Percentiles rank a stretch among this genome's conserved stretches.
phyloP scores from a whole-genome alignment of 2,329 filamentous ascomycete genomes.

The Metarhizium robertsii region DNA sequence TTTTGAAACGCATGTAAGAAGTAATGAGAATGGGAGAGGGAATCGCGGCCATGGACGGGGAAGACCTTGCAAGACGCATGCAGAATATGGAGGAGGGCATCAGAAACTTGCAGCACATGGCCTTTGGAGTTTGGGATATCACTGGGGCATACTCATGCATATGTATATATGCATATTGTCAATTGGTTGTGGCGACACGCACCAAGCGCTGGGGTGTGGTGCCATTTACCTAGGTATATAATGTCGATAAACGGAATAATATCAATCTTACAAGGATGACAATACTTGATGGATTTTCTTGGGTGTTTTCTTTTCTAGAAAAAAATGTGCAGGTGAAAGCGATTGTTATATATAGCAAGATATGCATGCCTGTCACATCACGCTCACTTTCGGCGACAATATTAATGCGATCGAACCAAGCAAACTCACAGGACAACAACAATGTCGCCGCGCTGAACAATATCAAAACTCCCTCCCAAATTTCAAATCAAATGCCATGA shows the following conservation, averaged over 20 bases:
- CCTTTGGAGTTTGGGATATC: not conserved
- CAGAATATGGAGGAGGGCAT: not conserved
- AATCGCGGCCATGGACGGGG: not conserved
- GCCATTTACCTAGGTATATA: not conserved
- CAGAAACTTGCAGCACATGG: not conserved
- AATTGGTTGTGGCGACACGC: constrained; percentile 4
- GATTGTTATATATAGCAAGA: not conserved
- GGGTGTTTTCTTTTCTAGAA: no score
- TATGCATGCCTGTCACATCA: not conserved
- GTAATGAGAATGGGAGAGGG: not conserved
- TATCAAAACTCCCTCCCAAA: not conserved
- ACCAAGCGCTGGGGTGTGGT: constrained; percentile 12
- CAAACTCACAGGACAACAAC: not conserved
- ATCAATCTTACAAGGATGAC: not conserved
- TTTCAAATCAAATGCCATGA: not conserved
- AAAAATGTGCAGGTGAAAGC: no score
- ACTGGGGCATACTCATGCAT: not conserved
- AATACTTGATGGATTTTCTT: not conserved
- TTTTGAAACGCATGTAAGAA: not conserved
- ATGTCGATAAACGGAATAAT: not conserved
- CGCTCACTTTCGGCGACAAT: not conserved
- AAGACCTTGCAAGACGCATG: not conserved
- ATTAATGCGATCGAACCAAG: not conserved
- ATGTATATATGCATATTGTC: not conserved
- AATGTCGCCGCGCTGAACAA: not conserved